Evolutionary conservation across 192 early-diverging fungal species (phyloP).

Genomic region (Coemansia sp.): DNA sequence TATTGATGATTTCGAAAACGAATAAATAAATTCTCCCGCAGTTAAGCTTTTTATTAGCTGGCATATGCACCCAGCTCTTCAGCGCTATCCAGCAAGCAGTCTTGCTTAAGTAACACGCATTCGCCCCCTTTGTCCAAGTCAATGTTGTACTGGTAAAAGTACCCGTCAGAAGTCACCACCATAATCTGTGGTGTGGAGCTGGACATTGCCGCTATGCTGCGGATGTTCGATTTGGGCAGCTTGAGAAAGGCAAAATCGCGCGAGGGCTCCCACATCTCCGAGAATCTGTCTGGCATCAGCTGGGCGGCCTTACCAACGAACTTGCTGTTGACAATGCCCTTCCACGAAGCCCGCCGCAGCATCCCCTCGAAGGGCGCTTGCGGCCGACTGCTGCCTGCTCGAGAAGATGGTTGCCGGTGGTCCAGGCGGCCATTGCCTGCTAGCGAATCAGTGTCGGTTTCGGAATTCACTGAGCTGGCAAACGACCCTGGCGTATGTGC

Average conservation of each 20-base stretch:
- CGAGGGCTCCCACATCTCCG: slow-evolving; percentile 94
- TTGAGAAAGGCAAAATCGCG: slow-evolving; percentile 94
- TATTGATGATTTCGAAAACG: slow-evolving; percentile 43
- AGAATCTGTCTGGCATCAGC: slow-evolving; percentile 80
- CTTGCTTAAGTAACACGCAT: slow-evolving; percentile 79
- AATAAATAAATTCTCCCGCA: neutral
- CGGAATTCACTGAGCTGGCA: slow-evolving; percentile 32
- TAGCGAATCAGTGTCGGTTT: slow-evolving; percentile 19
- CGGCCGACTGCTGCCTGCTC: slow-evolving; percentile 5
- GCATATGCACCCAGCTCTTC: slow-evolving; percentile 53
- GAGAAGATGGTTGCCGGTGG: neutral
- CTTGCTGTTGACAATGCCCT: slow-evolving; percentile 56
- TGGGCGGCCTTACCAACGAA: slow-evolving; percentile 78
- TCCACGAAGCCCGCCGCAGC: slow-evolving; percentile 58
- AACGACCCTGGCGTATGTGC: slow-evolving; percentile 17
- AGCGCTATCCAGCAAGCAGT: slow-evolving; percentile 56
- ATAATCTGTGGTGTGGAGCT: slow-evolving; percentile 76
- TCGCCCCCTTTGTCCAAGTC: slow-evolving; percentile 87
- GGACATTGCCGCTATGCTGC: slow-evolving; percentile 73
- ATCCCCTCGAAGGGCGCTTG: slow-evolving; percentile 59
- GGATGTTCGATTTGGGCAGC: slow-evolving; percentile 72
- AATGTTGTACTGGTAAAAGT: slow-evolving; percentile 87
- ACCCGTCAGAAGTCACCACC: slow-evolving; percentile 88
- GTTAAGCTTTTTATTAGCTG: slow-evolving; percentile 16
- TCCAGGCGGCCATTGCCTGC: slow-evolving; percentile 11